Evolutionary conservation across 257 asterid genomes (phyloP), one percentile per base, ranked within the genome.

Genomic region (Coffea canephora): DNA sequence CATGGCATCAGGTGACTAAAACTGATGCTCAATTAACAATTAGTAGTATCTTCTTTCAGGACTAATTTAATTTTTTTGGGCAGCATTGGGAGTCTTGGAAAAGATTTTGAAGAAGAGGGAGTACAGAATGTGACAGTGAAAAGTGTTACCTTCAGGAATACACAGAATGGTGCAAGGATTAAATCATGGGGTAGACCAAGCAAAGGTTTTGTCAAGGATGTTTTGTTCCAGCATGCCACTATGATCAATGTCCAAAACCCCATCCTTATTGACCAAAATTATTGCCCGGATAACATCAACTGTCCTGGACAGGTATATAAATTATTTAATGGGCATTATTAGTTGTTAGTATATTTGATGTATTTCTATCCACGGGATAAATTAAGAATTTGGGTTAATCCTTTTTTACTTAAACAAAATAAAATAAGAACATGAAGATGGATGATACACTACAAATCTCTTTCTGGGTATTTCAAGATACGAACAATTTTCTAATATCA

Each of bases 111-210:
- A n/a, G 96, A 91, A 82, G 73, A 66, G 8, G 94, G 96, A 41
- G 96, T 91, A 12, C 62, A 80, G 69, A 91, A 89, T 83, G 91
- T 91, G 87, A 86, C 89, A 7, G 89, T 91, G 31, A 84, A 67
- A 78, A 76, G 6, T 2, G 90, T 84, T 11, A 52, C 68, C 27
- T 89, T 91, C 27, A 73, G 46, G 50, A 72, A 82, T 9, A 90
- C 96, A 27, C 84, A 87, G 79, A 91, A 91, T 71, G 94, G 96
- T 11, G 76, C 81, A 48, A 87, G 92, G 70, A 89, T 91, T 34
- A 91, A 91, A 76, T 81, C 92, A 55, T 91, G 92, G 94, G 94
- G 85, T 0, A 88, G 88, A 79, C 90, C 91, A 57, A 91, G 96
- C 86, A 86, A 82, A 74, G 96, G 92, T 12, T 91, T 88, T 59